These are phyloP conservation scores for Elsinoe perseae DNA, from an alignment of 2,329 filamentous ascomycete species.

Conservation along the genomic window DNA sequence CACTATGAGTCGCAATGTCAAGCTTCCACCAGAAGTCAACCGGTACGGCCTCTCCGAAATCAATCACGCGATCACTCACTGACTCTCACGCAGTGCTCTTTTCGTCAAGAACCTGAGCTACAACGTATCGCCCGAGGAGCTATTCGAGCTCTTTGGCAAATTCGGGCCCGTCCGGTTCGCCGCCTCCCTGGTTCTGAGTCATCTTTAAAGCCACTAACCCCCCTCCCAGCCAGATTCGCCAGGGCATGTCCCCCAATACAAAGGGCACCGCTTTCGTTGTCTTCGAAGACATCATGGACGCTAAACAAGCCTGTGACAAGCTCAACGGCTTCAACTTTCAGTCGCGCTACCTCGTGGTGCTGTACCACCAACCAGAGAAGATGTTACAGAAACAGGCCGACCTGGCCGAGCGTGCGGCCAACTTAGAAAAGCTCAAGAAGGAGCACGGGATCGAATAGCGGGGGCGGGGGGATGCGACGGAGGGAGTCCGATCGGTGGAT, in stretches of 20 bases:
- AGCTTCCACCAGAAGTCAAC: conserved; percentile 99
- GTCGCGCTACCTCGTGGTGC: conserved; percentile 90
- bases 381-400: conserved; percentile 86
- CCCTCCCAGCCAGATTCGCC: conserved; percentile 76
- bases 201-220: conserved; percentile 5
- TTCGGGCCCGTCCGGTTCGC: conserved; percentile 88
- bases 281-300: conserved; percentile 98
- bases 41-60: conserved; percentile 49
- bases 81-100: conserved; percentile 66
- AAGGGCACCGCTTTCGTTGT: conserved; percentile 99
- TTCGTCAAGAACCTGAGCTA: conserved; percentile 99
- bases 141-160: conserved; percentile 98
- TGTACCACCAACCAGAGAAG: conserved; percentile 72
- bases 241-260: conserved; percentile 93
- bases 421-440: conserved; percentile 95
- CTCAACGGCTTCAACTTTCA: conserved; percentile 99
- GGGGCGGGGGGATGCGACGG: conserved; percentile 7
- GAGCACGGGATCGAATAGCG: conserved; percentile 75
- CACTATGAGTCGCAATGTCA: conserved; percentile 94
- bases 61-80: conserved; percentile 16
- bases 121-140: conserved; percentile 95
- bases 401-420: conserved; percentile 85
- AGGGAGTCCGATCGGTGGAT: background rate
- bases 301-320: conserved; percentile 98
- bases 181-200: background rate